Percentiles rank a stretch among this genome's conserved stretches.
Conservation (phyloP, 257 asterid species). For the Anisodus acutangulus region DNA sequence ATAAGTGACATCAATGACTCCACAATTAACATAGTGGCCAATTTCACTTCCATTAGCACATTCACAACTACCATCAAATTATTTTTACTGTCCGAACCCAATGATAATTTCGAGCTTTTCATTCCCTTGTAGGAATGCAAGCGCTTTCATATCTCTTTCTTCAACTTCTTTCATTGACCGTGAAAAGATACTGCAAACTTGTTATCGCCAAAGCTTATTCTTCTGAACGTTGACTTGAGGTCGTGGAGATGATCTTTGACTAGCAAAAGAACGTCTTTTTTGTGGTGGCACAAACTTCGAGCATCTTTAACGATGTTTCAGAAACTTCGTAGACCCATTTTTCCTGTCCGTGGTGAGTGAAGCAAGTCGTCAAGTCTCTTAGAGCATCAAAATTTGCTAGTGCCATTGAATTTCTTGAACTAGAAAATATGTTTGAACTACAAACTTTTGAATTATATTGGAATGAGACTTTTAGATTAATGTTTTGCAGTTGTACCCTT, state of each 20-base stretch:
- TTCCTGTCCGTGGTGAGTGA: conserved; percentile 56
- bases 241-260: conserved; percentile 67
- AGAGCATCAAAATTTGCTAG: conserved; percentile 54
- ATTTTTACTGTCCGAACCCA: conserved; percentile 31
- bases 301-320: conserved; percentile 71
- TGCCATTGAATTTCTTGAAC: conserved; percentile 38
- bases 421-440: neutral
- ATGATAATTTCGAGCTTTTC: conserved; percentile 28
- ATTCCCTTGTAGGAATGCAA: conserved; percentile 60
- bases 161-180: conserved; percentile 69
- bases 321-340: conserved; percentile 66
- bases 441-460: neutral
- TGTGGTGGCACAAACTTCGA: conserved; percentile 77
- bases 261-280: conserved; percentile 61
- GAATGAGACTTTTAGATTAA: neutral
- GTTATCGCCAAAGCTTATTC: conserved; percentile 33
- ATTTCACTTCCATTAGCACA: conserved; percentile 61
- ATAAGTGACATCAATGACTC: conserved; percentile 66
- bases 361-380: conserved; percentile 60
- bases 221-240: conserved; percentile 68
- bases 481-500: neutral
- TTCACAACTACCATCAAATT: conserved; percentile 53
- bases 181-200: conserved; percentile 48
- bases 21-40: conserved; percentile 52
- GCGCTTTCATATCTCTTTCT: conserved; percentile 69